A percentile compares a stretch with the other conserved stretches of the same genome.
phyloP scores from a whole-genome alignment of 768 basidiomycete species.

The Suillus subaureus region DNA sequence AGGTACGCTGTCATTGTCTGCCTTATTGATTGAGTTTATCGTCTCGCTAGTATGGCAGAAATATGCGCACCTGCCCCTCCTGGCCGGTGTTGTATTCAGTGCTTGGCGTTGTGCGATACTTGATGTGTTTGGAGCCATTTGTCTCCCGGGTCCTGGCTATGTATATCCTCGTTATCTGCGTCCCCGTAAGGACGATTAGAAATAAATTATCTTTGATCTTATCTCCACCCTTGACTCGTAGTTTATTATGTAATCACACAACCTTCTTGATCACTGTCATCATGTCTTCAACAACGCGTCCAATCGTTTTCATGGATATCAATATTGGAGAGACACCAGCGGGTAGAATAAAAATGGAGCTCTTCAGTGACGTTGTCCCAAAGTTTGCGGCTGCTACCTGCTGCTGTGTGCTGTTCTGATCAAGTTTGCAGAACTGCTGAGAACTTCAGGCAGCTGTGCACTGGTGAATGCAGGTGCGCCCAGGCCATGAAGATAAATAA shows the following conservation, averaged over 20 bases:
- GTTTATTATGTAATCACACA: not conserved
- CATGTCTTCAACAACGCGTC: slow-evolving; percentile 61
- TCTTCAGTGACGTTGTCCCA: slow-evolving; percentile 94
- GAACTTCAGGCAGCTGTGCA: slow-evolving; percentile 96
- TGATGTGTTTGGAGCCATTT: too few relatives aligned
- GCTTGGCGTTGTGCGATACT: too few relatives aligned
- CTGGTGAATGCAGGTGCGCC: slow-evolving; percentile 86
- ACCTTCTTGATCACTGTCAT: slow-evolving; percentile 1
- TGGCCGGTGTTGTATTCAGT: too few relatives aligned
- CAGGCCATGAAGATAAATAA: slow-evolving; percentile 4
- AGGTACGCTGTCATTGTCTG: too few relatives aligned
- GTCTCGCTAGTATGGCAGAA: too few relatives aligned
- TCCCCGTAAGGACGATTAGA: too few relatives aligned
- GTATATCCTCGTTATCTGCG: too few relatives aligned
- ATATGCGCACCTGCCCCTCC: too few relatives aligned
- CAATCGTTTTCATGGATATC: slow-evolving; percentile 96
- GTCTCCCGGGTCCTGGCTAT: too few relatives aligned
- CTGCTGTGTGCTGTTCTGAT: not conserved
- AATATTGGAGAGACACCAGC: slow-evolving; percentile 96
- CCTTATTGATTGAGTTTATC: too few relatives aligned
- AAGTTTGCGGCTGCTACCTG: slow-evolving; percentile 56
- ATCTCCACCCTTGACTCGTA: not conserved
- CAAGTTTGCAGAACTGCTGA: slow-evolving; percentile 78
- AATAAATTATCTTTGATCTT: not conserved
- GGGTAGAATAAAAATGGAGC: slow-evolving; percentile 94